A percentile compares a stretch with the other conserved stretches of the same genome.
phyloP scores from a whole-genome alignment of 1,284 basidiomycete species.

The Mycosarcoma mackinlayi region DNA sequence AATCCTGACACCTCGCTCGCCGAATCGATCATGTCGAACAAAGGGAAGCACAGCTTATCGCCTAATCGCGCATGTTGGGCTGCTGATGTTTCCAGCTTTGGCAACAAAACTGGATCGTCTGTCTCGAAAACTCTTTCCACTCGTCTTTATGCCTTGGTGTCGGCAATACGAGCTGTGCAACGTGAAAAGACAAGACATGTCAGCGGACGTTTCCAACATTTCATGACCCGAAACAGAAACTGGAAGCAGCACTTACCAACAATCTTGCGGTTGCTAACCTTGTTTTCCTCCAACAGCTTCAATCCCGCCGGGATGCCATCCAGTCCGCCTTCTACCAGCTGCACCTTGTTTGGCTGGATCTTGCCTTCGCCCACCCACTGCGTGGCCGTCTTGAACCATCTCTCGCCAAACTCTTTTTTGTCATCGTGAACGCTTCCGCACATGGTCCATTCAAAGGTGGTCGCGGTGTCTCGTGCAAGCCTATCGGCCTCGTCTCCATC shows the following conservation, averaged over 20 bases:
- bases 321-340: slow-evolving; percentile 51
- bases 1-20: not conserved
- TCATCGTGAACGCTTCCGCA: slow-evolving; percentile 25
- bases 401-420: slow-evolving; percentile 44
- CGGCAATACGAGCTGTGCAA: slow-evolving; percentile 27
- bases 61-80: slow-evolving; percentile 5
- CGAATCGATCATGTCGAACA: too few relatives aligned
- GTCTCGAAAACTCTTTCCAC: not conserved
- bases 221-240: too few relatives aligned
- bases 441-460: slow-evolving; percentile 10
- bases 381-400: slow-evolving; percentile 54
- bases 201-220: not conserved
- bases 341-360: slow-evolving; percentile 55
- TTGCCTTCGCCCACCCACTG: slow-evolving; percentile 57
- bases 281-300: slow-evolving; percentile 50
- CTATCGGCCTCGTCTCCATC: slow-evolving; percentile 11
- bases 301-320: slow-evolving; percentile 47
- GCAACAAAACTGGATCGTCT: too few relatives aligned
- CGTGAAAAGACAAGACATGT: not conserved
- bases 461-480: slow-evolving; percentile 15
- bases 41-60: slow-evolving; percentile 1
- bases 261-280: slow-evolving; percentile 66
- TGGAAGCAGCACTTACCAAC: slow-evolving; percentile 61
- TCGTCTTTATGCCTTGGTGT: slow-evolving; percentile 21
- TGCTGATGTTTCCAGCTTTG: too few relatives aligned